phyloP scores from a whole-genome alignment of 208 protist genomes.

The Leishmania major region DNA sequence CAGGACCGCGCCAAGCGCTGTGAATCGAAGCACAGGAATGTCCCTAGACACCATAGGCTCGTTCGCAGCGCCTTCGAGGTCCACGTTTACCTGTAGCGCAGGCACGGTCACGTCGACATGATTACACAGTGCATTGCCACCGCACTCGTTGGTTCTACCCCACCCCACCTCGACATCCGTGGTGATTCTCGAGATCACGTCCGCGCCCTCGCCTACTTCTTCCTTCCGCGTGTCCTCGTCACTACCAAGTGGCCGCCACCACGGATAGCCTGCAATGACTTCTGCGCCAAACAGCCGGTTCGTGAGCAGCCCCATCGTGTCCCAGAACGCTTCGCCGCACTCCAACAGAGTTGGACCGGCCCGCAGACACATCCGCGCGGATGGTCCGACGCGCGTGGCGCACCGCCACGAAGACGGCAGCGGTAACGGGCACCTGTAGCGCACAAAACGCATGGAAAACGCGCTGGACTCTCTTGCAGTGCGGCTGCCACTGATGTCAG shows the following conservation, averaged over 20 bases:
- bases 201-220: neutral
- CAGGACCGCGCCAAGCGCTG: neutral
- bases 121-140: neutral
- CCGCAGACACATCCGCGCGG: conserved; percentile 12
- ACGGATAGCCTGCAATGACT: conserved; percentile 26
- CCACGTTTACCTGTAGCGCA: conserved; percentile 6
- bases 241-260: conserved; percentile 3
- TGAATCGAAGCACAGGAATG: conserved; percentile 8
- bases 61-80: neutral
- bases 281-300: conserved; percentile 28
- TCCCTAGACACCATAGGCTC: neutral
- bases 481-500: neutral
- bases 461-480: neutral
- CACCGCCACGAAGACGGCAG: conserved; percentile 18
- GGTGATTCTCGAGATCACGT: neutral
- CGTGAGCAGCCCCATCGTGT: conserved; percentile 22
- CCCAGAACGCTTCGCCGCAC: conserved; percentile 33
- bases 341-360: conserved; percentile 16
- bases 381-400: conserved; percentile 2
- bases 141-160: neutral
- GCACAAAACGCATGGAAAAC: conserved; percentile 19
- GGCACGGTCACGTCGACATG: conserved; percentile 5
- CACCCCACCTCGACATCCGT: conserved; percentile 1
- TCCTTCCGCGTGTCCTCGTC: neutral
- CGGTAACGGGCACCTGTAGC: conserved; percentile 12